phyloP scores from a whole-genome alignment of 306 rosid species.

The Crotalaria pallida region DNA sequence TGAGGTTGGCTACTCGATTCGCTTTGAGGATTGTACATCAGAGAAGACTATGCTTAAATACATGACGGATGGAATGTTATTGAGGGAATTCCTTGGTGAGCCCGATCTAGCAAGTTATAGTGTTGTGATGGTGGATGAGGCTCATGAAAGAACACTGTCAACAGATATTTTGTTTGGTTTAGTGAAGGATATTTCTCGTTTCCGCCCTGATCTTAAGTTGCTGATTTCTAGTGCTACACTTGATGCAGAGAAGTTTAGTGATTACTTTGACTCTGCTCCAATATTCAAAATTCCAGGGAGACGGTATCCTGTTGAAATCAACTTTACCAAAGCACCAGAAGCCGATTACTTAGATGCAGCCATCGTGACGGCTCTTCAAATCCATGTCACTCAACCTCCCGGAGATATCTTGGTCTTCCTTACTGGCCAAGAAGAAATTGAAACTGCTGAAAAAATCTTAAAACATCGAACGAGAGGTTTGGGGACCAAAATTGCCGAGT shows the following conservation, averaged over 20 bases:
- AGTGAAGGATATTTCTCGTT: slow-evolving; percentile 94
- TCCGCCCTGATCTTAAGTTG: slow-evolving; percentile 89
- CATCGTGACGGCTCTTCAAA: slow-evolving; percentile 84
- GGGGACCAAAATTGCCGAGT: slow-evolving; percentile 91
- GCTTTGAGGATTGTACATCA: slow-evolving; percentile 97
- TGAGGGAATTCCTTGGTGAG: slow-evolving; percentile 92
- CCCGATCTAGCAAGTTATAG: slow-evolving; percentile 93
- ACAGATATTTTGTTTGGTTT: slow-evolving; percentile 93
- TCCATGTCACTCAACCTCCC: slow-evolving; percentile 83
- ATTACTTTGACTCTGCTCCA: slow-evolving; percentile 92
- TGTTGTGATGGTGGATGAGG: slow-evolving; percentile 99
- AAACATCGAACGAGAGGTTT: slow-evolving; percentile 80
- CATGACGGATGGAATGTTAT: slow-evolving; percentile 98
- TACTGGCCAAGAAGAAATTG: slow-evolving; percentile 92
- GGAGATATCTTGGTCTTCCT: slow-evolving; percentile 94
- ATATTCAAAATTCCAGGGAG: slow-evolving; percentile 93
- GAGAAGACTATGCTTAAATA: slow-evolving; percentile 89
- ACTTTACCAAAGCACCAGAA: slow-evolving; percentile 90
- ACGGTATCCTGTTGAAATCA: slow-evolving; percentile 85
- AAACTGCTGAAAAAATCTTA: slow-evolving; percentile 94
- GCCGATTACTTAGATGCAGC: slow-evolving; percentile 98
- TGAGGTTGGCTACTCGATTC: slow-evolving; percentile 98
- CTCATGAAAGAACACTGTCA: slow-evolving; percentile 97
- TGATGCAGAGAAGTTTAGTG: slow-evolving; percentile 93
- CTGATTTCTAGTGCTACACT: slow-evolving; percentile 95